Conservation (phyloP, 257 asterid genomes). For the Avicennia marina region DNA sequence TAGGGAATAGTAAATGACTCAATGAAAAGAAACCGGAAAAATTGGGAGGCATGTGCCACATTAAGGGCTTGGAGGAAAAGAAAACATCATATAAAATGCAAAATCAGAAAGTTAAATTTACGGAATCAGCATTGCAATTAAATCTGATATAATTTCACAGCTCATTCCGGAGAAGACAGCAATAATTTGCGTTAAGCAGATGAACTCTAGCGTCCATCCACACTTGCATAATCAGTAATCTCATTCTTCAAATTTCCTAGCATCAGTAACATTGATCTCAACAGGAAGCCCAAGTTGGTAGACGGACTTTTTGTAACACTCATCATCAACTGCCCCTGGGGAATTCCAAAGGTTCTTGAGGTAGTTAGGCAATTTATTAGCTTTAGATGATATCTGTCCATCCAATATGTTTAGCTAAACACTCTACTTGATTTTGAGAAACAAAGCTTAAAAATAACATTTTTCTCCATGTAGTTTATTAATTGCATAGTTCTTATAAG, state of each 20-base stretch:
- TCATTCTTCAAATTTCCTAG: background rate
- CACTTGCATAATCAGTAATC: no score
- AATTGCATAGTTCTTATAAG: no score
- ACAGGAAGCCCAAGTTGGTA: background rate
- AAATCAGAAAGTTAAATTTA: no score
- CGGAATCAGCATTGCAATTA: no score
- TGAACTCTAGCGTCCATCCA: no score
- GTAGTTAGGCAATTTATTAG: background rate
- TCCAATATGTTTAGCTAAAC: background rate
- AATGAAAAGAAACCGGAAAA: constrained; percentile 1
- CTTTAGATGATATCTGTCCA: background rate
- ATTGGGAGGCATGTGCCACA: background rate
- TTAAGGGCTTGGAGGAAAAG: constrained; percentile 4
- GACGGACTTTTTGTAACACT: background rate
- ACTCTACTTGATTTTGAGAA: background rate
- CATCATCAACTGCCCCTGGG: background rate
- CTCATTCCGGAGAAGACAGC: no score
- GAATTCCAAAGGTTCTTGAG: background rate
- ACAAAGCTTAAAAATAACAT: background rate
- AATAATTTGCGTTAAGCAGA: no score
- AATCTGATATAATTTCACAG: no score
- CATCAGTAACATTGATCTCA: constrained; percentile 8
- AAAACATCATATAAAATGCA: no score
- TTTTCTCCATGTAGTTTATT: background rate
- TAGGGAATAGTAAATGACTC: background rate